Conservation (phyloP, 805 yeast genomes). For the Tanozyma kutaoensis region DNA sequence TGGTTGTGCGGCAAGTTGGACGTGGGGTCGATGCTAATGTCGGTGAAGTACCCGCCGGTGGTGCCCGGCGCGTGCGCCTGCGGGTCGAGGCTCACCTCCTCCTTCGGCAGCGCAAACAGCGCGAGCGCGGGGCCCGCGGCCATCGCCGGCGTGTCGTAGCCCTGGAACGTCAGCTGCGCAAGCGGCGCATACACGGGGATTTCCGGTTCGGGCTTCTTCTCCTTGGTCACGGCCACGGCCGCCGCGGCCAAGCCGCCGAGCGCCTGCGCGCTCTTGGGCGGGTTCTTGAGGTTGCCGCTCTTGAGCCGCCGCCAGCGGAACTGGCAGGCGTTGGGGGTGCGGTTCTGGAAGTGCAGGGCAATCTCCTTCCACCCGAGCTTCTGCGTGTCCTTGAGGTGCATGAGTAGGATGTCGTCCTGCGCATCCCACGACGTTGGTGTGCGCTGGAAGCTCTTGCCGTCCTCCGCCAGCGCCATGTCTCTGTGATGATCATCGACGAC, state of each 20-base stretch:
- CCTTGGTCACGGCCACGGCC: conserved; percentile 3
- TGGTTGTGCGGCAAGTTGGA: conserved; percentile 31
- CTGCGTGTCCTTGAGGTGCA: conserved; percentile 63
- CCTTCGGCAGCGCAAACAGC: conserved; percentile 17
- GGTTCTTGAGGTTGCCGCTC: conserved; percentile 28
- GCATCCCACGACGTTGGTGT: conserved; percentile 38
- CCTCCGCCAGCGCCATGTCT: no score
- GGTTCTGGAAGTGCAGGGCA: conserved; percentile 59
- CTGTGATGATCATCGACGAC: no score
- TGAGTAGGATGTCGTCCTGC: conserved; percentile 28
- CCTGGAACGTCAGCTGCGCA: conserved; percentile 22
- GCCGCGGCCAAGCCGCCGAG: conserved; percentile 1
- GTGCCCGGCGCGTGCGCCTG: conserved; percentile 14
- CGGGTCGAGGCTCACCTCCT: conserved; percentile 18
- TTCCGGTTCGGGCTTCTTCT: conserved; percentile 10
- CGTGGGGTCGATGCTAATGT: conserved; percentile 29
- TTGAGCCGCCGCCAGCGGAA: conserved; percentile 73
- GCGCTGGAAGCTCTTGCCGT: conserved; percentile 17
- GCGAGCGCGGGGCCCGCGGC: conserved; percentile 34
- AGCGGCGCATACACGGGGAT: conserved; percentile 19
- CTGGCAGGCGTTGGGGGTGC: conserved; percentile 86
- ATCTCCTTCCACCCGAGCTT: conserved; percentile 87
- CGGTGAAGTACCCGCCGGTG: conserved; percentile 31
- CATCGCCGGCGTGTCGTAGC: conserved; percentile 25
- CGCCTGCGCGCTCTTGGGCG: conserved; percentile 28